Conservation (phyloP, 768 basidiomycete species). For the Tricholoma flavovirens region DNA sequence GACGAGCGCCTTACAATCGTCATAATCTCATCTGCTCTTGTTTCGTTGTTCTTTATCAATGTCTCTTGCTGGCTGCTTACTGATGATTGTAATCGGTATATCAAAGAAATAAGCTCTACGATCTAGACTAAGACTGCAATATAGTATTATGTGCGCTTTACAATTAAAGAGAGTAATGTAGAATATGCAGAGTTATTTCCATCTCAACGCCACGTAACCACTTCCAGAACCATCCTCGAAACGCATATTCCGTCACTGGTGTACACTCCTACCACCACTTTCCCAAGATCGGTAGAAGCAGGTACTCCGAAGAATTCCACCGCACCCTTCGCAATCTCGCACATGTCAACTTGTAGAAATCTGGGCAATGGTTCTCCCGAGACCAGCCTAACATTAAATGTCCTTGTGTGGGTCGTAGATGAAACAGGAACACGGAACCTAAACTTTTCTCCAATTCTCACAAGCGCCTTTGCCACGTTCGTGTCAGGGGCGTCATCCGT, state of each 20-base stretch:
- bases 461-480: slow-evolving; percentile 39
- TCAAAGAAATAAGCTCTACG: neutral
- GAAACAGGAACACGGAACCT: slow-evolving; percentile 48
- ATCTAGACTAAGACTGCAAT: neutral
- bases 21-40: slow-evolving; percentile 3
- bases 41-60: slow-evolving; percentile 11
- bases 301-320: slow-evolving; percentile 58
- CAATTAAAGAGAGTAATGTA: slow-evolving; percentile 7
- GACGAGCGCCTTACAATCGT: slow-evolving; percentile 13
- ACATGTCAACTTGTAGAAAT: slow-evolving; percentile 50
- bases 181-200: slow-evolving; percentile 3
- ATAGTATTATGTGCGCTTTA: slow-evolving; percentile 14
- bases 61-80: slow-evolving; percentile 2
- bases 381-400: slow-evolving; percentile 37
- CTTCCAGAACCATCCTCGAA: slow-evolving; percentile 51
- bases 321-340: slow-evolving; percentile 36
- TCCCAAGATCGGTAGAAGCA: slow-evolving; percentile 43
- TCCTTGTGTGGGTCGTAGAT: slow-evolving; percentile 10
- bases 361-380: slow-evolving; percentile 49
- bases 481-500: slow-evolving; percentile 23
- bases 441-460: slow-evolving; percentile 54
- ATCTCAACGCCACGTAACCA: slow-evolving; percentile 29
- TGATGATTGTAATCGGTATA: neutral
- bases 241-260: slow-evolving; percentile 45
- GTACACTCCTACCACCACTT: slow-evolving; percentile 51